These are phyloP conservation scores for Tolypocladium ovalisporum DNA, from an alignment of 2,329 filamentous ascomycete species.

Conservation along the genomic window DNA sequence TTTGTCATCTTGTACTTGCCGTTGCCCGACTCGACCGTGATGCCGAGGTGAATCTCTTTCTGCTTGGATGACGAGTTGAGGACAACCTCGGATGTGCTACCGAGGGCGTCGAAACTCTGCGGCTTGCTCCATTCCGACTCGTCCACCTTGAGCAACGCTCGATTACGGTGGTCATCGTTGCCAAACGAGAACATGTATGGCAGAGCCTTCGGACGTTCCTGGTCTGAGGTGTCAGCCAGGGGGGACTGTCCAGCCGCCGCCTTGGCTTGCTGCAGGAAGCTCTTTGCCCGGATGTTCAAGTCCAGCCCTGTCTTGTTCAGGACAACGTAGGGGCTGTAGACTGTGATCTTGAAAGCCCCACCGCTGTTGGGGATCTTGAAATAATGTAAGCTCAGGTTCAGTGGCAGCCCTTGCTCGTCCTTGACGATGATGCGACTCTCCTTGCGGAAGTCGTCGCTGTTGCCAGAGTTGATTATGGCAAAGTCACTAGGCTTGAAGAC, in stretches of 20 bases:
- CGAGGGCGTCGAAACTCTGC: conserved; percentile 95
- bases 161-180: conserved; percentile 81
- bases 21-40: conserved; percentile 80
- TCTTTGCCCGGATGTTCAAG: conserved; percentile 79
- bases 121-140: conserved; percentile 95
- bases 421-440: conserved; percentile 73
- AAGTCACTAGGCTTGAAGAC: conserved; percentile 93
- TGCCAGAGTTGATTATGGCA: conserved; percentile 87
- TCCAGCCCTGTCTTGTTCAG: conserved; percentile 91
- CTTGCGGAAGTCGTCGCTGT: conserved; percentile 76
- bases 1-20: conserved; percentile 98
- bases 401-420: conserved; percentile 67
- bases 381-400: conserved; percentile 84
- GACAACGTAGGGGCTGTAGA: conserved; percentile 91
- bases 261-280: conserved; percentile 73
- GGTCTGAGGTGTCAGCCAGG: conserved; percentile 33
- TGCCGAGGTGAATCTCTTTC: conserved; percentile 81
- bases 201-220: conserved; percentile 58
- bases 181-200: conserved; percentile 96
- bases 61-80: conserved; percentile 60
- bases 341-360: conserved; percentile 88
- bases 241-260: conserved; percentile 74
- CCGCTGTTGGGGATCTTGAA: conserved; percentile 83
- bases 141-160: conserved; percentile 75
- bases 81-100: conserved; percentile 80